Evolutionary conservation across 2,329 filamentous ascomycete genomes (phyloP).

Genomic region (Saccharata proteae): DNA sequence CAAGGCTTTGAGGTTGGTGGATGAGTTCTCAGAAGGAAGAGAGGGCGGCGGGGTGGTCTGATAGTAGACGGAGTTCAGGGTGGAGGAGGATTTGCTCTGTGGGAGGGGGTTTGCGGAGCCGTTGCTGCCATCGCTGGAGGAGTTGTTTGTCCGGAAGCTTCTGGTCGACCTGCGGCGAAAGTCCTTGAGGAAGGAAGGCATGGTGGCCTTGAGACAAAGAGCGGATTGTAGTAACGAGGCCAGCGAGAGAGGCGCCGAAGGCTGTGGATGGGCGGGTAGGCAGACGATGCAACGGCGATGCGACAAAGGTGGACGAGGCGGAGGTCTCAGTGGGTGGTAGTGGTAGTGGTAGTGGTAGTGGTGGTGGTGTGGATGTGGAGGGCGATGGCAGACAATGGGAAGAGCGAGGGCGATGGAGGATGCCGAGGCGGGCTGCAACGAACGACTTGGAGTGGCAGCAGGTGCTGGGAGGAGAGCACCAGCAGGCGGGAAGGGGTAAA

Average conservation of each 20-base stretch:
- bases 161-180: constrained; percentile 62
- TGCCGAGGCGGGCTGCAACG: not conserved
- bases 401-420: not conserved
- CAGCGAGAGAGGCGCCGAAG: constrained; percentile 2
- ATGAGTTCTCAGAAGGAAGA: constrained; percentile 52
- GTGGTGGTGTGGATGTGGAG: not conserved
- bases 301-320: too few species aligned
- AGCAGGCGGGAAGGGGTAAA: not conserved
- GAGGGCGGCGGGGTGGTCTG: constrained; percentile 66
- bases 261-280: too few species aligned
- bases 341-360: too few species aligned
- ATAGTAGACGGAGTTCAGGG: constrained; percentile 42
- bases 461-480: not conserved
- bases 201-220: constrained; percentile 12
- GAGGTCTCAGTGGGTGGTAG: not conserved
- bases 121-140: constrained; percentile 11
- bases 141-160: constrained; percentile 40
- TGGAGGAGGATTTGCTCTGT: constrained; percentile 52
- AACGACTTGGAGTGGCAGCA: constrained; percentile 2
- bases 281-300: too few species aligned
- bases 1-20: constrained; percentile 47
- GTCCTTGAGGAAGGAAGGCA: constrained; percentile 58
- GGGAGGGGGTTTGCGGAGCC: constrained; percentile 20
- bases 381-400: not conserved
- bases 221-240: too few species aligned